Percentiles rank a stretch among this genome's conserved stretches.
Evolutionary conservation across 1,139 yeast species (phyloP).

Genomic region (Diutina mesorugosa): DNA sequence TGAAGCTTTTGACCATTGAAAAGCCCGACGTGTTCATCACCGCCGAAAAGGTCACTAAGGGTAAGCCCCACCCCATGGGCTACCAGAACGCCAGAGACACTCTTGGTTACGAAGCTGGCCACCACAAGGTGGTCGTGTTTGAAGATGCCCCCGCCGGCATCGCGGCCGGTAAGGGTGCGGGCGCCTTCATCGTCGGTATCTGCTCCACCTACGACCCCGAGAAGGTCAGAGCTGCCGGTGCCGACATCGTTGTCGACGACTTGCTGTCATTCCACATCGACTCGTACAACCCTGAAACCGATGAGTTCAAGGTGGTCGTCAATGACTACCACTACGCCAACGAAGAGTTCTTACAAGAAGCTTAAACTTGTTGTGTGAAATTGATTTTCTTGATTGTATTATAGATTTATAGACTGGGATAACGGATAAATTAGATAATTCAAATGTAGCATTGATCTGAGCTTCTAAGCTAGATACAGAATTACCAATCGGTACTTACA

Average conservation of each 20-base stretch:
- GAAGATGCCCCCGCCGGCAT: constrained; percentile 90
- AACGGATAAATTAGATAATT: background rate
- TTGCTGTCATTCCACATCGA: constrained; percentile 36
- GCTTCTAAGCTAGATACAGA: too few relatives aligned
- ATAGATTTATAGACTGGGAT: background rate
- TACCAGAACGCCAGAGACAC: constrained; percentile 54
- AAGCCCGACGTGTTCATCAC: constrained; percentile 67
- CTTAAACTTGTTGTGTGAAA: constrained; percentile 4
- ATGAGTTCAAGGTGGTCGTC: constrained; percentile 34
- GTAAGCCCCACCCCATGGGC: constrained; percentile 81
- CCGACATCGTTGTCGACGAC: constrained; percentile 69
- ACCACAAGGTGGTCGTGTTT: constrained; percentile 52
- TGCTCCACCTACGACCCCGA: constrained; percentile 69
- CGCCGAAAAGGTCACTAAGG: constrained; percentile 63
- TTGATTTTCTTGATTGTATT: background rate
- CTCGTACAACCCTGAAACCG: constrained; percentile 29
- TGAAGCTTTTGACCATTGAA: constrained; percentile 46
- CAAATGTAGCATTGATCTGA: background rate
- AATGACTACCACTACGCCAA: constrained; percentile 32
- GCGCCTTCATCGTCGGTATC: constrained; percentile 73
- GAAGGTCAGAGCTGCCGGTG: constrained; percentile 61
- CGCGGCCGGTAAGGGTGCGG: constrained; percentile 73
- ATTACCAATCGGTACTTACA: too few relatives aligned
- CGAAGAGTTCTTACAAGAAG: constrained; percentile 25
- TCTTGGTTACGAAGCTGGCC: constrained; percentile 33